Evolutionary conservation across 2,329 filamentous ascomycete species (phyloP).

Genomic region (Cytospora piceicola): DNA sequence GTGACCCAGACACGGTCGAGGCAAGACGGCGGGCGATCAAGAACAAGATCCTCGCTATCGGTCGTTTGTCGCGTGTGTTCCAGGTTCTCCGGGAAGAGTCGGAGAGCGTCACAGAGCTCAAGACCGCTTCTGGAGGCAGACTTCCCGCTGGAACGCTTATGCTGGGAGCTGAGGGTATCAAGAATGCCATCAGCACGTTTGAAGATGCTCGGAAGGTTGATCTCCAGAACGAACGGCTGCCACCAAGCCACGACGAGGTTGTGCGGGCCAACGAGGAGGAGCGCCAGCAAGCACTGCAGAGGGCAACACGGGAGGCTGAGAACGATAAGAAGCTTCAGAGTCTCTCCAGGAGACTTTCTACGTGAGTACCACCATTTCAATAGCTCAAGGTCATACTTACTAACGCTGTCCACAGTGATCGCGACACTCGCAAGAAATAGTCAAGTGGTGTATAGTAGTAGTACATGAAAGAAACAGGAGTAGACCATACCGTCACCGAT

Average conservation of each 20-base stretch:
- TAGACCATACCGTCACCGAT: conserved; percentile 7
- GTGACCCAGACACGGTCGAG: conserved; percentile 84
- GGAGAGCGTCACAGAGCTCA: conserved; percentile 94
- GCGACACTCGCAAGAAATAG: conserved; percentile 29
- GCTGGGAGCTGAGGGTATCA: conserved; percentile 94
- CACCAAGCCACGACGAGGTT: conserved; percentile 91
- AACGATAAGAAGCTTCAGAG: conserved; percentile 87
- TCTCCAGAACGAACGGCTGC: conserved; percentile 91
- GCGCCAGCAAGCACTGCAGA: conserved; percentile 79
- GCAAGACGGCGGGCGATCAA: conserved; percentile 97
- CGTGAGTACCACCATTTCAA: conserved; percentile 65
- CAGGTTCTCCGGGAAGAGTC: conserved; percentile 97
- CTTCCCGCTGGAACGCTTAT: conserved; percentile 95
- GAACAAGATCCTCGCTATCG: conserved; percentile 99
- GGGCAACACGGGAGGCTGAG: conserved; percentile 85
- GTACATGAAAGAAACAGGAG: neutral
- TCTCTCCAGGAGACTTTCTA: conserved; percentile 90
- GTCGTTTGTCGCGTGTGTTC: conserved; percentile 94
- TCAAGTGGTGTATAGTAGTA: neutral
- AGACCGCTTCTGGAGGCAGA: conserved; percentile 91
- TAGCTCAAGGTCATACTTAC: neutral
- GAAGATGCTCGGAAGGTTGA: conserved; percentile 98
- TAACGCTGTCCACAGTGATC: conserved; percentile 23
- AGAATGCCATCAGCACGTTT: conserved; percentile 95
- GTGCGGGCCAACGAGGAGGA: conserved; percentile 80